Evolutionary conservation across 768 basidiomycete species (phyloP), one percentile per base, ranked within the genome.

Genomic region (Suillus sp.): DNA sequence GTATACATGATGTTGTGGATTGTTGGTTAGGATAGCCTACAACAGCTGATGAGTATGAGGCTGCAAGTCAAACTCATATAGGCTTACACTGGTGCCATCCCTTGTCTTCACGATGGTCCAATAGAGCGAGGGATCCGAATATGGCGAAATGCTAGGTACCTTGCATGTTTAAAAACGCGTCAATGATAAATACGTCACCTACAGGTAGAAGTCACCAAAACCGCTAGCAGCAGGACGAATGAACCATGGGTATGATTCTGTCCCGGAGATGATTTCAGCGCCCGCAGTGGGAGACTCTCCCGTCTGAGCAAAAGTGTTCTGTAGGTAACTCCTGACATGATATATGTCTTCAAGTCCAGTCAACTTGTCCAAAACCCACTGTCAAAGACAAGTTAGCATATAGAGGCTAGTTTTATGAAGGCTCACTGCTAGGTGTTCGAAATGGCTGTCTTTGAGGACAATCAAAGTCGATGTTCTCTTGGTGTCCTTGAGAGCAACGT

Each of bases 341-440:
- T 57, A 57, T 20, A 38, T 30, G 18, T 57, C 40, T 30, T 40
- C 38, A 7, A 57, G 38, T 13, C 56, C 56, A 11, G 37, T 0
- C 27, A 57, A 25, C 38, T 57, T 57, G 18, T 57, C 56, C 27
- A 57, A 38, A 40, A 57, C 56, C 56, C 56, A 57, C 56, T 57
- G 27, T 27, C 18, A 18, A 56, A 38, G 18, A 11, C 25, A 40
- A 30, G 38, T 57, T 27, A 57, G 56, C 9, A 57, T 40, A 57
- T 7, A 57, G 18, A 42, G 20, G 7, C 27, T 2, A 27, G 8
- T 6, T n/a, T 5, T 20, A 18, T 11, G 16, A 30, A 57, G 11
- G 56, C 56, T 57, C 18, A 57, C 56, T 40, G 56, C 56, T 13
- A 57, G 56, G 18, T 27, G 25, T 30, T 57, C 56, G 38, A 57